Evolutionary conservation across 306 rosid species (phyloP), one percentile per base, ranked within the genome.

Genomic region (Cicer judaicum): DNA sequence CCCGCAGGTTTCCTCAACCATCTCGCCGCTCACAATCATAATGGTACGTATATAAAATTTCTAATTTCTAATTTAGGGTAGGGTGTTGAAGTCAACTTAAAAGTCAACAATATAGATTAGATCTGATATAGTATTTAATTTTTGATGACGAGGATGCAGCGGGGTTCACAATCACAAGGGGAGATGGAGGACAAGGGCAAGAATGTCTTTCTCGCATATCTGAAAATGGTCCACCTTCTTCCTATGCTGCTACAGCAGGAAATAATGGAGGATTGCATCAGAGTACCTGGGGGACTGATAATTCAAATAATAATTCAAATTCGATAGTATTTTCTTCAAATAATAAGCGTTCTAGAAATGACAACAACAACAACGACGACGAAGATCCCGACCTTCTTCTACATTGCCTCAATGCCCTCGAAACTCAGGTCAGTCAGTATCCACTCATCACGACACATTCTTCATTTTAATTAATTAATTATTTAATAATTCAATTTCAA

Each of bases 1-100:
- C 99, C 99, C 12, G 93, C 99, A 14, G 97, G 93, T 13, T 90
- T 94, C 72, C 84, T 88, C 62, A 65, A 84, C 81, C 90, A 91
- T 19, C 86, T 88, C 72, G 55, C 84, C 34, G 12, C 70, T 2
- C 47, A 15, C 63, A 50, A 70, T 38, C 80, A 65, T 11, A 43
- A 54, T 41, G n/a, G 73, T 64, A 14, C 0, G 24, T 29, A 29
- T 29, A 29, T 29, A 29, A 4, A 29, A 29, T 29, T 29, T 29
- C 36, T 29, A 29, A 29, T 29, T 29, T 29, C 36, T 29, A 29
- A 29, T 29, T 29, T 29, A 29, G 36, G 36, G 36, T 3, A 29
- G 36, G 36, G 36, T 29, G 36, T 29, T 5, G 0, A 29, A 29
- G 36, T 29, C 36, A 29, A 29, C 36, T 29, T 29, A 29, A 29